Percentiles rank a stretch among this genome's conserved stretches.
Evolutionary conservation across 352 stramenopile species (phyloP).

Genomic region (Pythium vanterpoolii): DNA sequence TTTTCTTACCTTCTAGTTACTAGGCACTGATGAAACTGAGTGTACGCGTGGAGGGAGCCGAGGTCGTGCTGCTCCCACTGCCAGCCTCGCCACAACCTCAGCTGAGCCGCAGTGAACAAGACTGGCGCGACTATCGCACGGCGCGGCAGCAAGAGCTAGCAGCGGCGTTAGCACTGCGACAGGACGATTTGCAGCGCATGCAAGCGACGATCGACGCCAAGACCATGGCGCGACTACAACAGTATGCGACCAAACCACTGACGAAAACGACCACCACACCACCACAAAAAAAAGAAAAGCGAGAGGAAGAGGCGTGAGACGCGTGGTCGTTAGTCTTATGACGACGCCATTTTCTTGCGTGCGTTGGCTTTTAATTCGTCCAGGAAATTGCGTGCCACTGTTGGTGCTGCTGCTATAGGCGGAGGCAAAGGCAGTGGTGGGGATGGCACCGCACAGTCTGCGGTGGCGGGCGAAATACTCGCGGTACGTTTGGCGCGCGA

Average conservation of each 20-base stretch:
- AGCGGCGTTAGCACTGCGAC: conserved; percentile 32
- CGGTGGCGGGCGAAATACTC: neutral
- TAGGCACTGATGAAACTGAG: conserved; percentile 18
- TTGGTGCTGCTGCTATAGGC: neutral
- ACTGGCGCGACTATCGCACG: conserved; percentile 18
- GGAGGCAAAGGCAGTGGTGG: neutral
- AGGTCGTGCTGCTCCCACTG: conserved; percentile 18
- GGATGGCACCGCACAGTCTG: neutral
- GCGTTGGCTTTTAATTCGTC: conserved; percentile 22
- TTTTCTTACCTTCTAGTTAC: neutral
- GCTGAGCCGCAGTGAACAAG: conserved; percentile 1
- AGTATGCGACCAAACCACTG: conserved; percentile 24
- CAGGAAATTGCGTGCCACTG: conserved; percentile 13
- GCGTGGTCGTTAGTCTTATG: neutral
- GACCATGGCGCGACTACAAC: conserved; percentile 45
- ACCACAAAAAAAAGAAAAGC: neutral
- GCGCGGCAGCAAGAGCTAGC: conserved; percentile 48
- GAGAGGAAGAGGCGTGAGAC: neutral
- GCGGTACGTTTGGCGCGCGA: conserved; percentile 3
- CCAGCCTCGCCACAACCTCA: too few species aligned
- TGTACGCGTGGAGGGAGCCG: conserved; percentile 18
- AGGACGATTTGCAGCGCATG: conserved; percentile 48
- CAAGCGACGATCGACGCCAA: conserved; percentile 54
- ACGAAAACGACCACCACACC: neutral
- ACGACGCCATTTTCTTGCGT: neutral